Evolutionary conservation across 768 basidiomycete genomes (phyloP).

Genomic region (Phanerochaete carnosa): DNA sequence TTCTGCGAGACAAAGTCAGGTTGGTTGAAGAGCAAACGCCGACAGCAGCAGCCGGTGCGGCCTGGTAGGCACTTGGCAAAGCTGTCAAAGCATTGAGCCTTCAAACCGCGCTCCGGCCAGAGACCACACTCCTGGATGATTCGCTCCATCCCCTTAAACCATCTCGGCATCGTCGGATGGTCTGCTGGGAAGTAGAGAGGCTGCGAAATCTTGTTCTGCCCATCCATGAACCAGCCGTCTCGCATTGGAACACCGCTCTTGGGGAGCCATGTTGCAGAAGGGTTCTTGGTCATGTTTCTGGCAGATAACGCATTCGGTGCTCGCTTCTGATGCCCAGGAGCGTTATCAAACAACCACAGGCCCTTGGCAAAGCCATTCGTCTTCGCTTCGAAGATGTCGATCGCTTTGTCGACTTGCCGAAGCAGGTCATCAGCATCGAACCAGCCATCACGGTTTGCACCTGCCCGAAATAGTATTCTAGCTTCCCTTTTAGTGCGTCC

Average conservation of each 20-base stretch:
- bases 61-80: constrained; percentile 20
- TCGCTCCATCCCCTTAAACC: constrained; percentile 26
- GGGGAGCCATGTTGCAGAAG: constrained; percentile 7
- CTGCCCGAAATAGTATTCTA: constrained; percentile 24
- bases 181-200: constrained; percentile 16
- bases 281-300: constrained; percentile 22
- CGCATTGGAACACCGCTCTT: constrained; percentile 9
- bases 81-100: constrained; percentile 23
- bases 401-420: constrained; percentile 22
- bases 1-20: constrained; percentile 29
- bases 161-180: constrained; percentile 5
- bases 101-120: constrained; percentile 2
- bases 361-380: constrained; percentile 23
- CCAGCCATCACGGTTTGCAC: constrained; percentile 31
- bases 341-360: constrained; percentile 30
- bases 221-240: constrained; percentile 9
- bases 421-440: constrained; percentile 26
- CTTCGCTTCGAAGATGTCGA: constrained; percentile 31
- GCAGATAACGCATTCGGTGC: constrained; percentile 25
- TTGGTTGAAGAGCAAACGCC: constrained; percentile 28
- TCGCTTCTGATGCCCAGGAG: constrained; percentile 23
- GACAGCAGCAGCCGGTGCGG: constrained; percentile 24
- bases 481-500: constrained; percentile 9
- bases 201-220: constrained; percentile 8
- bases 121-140: constrained; percentile 11